Evolutionary conservation across 164 flowering plant species (phyloP).

Genomic region (grape (Vitis vinifera)): DNA sequence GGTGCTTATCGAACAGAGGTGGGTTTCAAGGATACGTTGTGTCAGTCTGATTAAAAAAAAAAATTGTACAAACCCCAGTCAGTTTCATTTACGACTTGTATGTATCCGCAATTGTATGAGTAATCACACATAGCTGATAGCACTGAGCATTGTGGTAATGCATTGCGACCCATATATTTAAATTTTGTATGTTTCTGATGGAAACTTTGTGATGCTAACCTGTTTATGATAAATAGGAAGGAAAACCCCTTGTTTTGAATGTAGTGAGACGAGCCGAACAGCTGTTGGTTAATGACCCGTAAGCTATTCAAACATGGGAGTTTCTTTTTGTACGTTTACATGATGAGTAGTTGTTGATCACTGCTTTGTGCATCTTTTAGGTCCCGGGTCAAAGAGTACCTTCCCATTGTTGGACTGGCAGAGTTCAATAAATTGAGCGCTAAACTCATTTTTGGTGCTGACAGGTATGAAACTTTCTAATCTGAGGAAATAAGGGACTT

Average conservation of each 20-base stretch:
- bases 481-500: neutral
- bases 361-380: constrained; percentile 24
- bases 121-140: no score
- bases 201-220: no score
- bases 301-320: constrained; percentile 6
- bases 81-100: no score
- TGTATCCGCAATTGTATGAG: no score
- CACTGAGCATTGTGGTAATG: no score
- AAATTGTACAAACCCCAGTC: no score
- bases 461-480: constrained; percentile 49
- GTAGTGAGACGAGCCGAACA: constrained; percentile 90
- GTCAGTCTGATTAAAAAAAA: no score
- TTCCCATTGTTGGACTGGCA: constrained; percentile 84
- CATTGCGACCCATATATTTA: no score
- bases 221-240: constrained; percentile 55
- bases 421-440: constrained; percentile 94
- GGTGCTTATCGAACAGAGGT: constrained; percentile 99
- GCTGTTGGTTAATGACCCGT: constrained; percentile 64
- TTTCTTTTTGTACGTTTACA: neutral
- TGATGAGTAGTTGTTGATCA: neutral
- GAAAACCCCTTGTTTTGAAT: constrained; percentile 91
- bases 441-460: constrained; percentile 92
- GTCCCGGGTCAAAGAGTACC: constrained; percentile 84
- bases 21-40: neutral
- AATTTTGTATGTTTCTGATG: no score